Evolutionary conservation across 2,329 filamentous ascomycete genomes (phyloP).

Genomic region (Arthrobotrys pseudoclavata): DNA sequence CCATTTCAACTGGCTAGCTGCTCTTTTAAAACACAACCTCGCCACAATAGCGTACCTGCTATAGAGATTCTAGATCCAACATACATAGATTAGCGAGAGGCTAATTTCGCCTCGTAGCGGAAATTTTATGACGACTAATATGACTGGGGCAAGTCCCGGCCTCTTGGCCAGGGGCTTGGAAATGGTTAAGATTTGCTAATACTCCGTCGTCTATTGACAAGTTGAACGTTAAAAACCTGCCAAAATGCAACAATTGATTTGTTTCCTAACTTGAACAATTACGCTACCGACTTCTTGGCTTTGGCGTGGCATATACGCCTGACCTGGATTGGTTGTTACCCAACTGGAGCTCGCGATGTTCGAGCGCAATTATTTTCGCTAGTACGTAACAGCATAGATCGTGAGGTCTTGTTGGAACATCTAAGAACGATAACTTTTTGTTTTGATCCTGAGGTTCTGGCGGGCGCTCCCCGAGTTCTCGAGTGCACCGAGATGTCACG

Average conservation of each 20-base stretch:
- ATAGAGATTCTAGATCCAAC: conserved; percentile 1
- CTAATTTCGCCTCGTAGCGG: conserved; percentile 10
- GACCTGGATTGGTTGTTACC: background rate
- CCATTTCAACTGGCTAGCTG: background rate
- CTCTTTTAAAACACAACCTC: background rate
- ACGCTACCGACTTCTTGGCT: background rate
- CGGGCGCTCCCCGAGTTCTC: background rate
- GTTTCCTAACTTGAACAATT: conserved; percentile 7
- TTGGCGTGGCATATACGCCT: conserved; percentile 1
- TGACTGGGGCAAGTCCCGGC: conserved; percentile 7
- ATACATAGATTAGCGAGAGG: conserved; percentile 22
- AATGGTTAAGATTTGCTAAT: conserved; percentile 10
- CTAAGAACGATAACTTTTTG: background rate
- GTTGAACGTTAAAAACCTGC: background rate
- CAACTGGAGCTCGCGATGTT: conserved; percentile 7
- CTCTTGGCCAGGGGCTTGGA: conserved; percentile 4
- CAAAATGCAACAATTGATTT: conserved; percentile 1
- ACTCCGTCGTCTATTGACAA: background rate
- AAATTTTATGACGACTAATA: conserved; percentile 8
- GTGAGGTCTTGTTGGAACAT: background rate
- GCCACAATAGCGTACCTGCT: background rate
- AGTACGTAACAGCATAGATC: conserved; percentile 13
- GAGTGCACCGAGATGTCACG: background rate
- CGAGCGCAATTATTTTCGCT: background rate
- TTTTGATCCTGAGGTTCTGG: background rate